Evolutionary conservation across 2,329 filamentous ascomycete species (phyloP).

Genomic region (Lachnellula arida): DNA sequence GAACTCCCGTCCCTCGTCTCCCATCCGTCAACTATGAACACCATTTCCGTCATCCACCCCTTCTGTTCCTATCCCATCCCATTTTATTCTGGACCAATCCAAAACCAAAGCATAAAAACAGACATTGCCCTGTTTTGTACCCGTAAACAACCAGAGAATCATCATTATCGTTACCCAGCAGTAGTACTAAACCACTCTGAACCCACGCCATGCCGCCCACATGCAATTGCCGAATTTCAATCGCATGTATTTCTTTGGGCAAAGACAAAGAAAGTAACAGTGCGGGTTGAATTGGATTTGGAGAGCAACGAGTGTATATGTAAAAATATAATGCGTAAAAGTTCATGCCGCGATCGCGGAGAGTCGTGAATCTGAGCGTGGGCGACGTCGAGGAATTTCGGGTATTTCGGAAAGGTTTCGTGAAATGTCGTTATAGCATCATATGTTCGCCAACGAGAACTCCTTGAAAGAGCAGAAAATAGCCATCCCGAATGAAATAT

Average conservation of each 20-base stretch:
- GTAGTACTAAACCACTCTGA: not conserved
- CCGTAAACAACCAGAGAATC: not conserved
- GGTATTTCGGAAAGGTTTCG: not conserved
- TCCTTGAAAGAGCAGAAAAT: not conserved
- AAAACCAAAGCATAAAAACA: too few species aligned
- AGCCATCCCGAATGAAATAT: not conserved
- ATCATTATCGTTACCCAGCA: not conserved
- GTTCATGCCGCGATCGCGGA: not conserved
- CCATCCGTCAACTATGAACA: not conserved
- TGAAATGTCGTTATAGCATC: slow-evolving; percentile 1
- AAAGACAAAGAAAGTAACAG: not conserved
- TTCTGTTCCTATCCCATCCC: not conserved
- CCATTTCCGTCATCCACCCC: not conserved
- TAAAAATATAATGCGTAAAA: not conserved
- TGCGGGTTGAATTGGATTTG: too few species aligned
- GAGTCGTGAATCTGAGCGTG: not conserved
- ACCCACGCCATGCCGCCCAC: not conserved
- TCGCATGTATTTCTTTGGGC: not conserved
- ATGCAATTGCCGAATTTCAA: not conserved
- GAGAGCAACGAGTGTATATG: not conserved
- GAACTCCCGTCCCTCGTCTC: not conserved
- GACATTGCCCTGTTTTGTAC: not conserved
- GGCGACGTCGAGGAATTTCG: not conserved
- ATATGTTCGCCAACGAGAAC: not conserved
- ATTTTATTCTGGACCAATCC: not conserved